Percentiles rank a stretch among this genome's conserved stretches.
Evolutionary conservation across 1,139 yeast species (phyloP).

Genomic region (Protomyces inouyei): DNA sequence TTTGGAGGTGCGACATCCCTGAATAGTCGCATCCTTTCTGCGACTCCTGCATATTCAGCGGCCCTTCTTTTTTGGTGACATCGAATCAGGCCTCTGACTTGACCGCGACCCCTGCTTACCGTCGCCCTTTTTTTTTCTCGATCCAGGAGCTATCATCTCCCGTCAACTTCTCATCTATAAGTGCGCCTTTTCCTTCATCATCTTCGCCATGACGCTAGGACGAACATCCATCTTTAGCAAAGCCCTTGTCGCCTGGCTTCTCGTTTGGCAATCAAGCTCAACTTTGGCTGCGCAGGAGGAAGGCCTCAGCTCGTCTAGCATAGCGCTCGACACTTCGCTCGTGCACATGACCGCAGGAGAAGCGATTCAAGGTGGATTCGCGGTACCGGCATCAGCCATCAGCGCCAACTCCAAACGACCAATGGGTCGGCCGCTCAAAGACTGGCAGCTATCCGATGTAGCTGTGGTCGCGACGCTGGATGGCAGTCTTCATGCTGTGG

Average conservation of each 20-base stretch:
- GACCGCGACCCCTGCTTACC: too few species aligned
- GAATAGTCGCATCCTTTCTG: too few species aligned
- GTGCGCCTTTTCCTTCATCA: too few species aligned
- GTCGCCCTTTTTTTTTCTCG: too few species aligned
- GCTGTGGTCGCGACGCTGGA: constrained; percentile 77
- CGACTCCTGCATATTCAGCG: too few species aligned
- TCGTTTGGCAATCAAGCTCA: background rate
- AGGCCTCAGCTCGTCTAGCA: background rate
- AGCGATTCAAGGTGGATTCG: background rate
- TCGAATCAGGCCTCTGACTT: too few species aligned
- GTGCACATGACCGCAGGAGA: background rate
- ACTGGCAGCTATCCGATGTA: constrained; percentile 58
- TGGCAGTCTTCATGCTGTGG: constrained; percentile 79
- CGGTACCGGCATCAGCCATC: background rate
- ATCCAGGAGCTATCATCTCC: too few species aligned
- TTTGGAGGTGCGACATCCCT: too few species aligned
- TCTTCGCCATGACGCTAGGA: too few species aligned
- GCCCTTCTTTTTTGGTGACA: too few species aligned
- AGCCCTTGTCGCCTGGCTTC: background rate
- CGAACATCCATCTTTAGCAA: background rate
- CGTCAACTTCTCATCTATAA: too few species aligned
- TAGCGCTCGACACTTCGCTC: background rate
- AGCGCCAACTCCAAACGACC: background rate
- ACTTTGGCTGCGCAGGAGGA: background rate
- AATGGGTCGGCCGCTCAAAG: constrained; percentile 39